Evolutionary conservation across 2,329 filamentous ascomycete species (phyloP).

Genomic region (Fusarium anguioides): DNA sequence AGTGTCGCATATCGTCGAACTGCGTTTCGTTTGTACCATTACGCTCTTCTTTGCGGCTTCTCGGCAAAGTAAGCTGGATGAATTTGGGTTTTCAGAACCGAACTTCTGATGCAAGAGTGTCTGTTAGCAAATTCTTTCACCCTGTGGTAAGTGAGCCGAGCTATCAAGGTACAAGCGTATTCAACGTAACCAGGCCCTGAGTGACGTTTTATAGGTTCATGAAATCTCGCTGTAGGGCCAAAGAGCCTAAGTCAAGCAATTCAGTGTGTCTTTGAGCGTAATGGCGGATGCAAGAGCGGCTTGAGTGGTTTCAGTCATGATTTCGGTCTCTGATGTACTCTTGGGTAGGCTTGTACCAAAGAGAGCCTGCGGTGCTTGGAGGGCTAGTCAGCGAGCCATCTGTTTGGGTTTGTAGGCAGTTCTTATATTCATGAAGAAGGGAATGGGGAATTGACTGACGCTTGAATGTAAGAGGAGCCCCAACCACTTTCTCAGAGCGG

Average conservation of each 20-base stretch:
- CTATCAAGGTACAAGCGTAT: neutral
- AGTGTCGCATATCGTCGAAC: neutral
- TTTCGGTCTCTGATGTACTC: neutral
- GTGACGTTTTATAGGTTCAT: neutral
- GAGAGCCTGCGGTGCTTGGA: neutral
- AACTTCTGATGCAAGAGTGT: accelerated
- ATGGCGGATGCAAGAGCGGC: too few species aligned
- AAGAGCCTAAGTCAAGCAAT: neutral
- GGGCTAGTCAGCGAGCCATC: neutral
- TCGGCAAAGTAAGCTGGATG: neutral
- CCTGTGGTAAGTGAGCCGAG: neutral
- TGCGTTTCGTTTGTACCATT: neutral
- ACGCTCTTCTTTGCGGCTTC: neutral
- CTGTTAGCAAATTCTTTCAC: neutral
- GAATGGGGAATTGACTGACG: too few species aligned
- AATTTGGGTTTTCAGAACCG: neutral
- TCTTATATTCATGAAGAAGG: neutral
- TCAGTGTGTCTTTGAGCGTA: neutral
- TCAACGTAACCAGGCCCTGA: neutral
- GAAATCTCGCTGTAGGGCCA: too few species aligned
- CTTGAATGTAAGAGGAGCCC: neutral
- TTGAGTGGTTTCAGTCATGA: neutral
- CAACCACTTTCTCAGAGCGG: too few species aligned
- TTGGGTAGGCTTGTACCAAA: too few species aligned
- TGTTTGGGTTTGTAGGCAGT: accelerated